Percentiles rank a stretch among this genome's conserved stretches.
Conservation (phyloP, 257 asterid genomes). For the Salvia miltiorrhiza region DNA sequence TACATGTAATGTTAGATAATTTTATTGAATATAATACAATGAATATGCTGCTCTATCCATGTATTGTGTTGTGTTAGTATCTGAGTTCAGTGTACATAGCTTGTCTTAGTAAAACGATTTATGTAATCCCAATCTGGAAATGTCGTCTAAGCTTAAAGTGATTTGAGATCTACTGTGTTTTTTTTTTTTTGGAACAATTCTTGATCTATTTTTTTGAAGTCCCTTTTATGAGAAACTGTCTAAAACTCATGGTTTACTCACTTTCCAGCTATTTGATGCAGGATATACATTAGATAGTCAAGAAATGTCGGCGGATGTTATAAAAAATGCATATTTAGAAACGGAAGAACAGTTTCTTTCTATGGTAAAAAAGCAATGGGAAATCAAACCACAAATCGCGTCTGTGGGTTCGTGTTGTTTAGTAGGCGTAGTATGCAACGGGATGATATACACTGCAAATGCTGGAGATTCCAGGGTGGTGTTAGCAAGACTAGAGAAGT, state of each 20-base stretch:
- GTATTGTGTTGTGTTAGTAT: too few relatives aligned
- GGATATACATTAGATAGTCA: constrained; percentile 53
- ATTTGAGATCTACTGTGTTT: background rate
- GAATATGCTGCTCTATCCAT: background rate
- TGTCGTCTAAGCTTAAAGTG: background rate
- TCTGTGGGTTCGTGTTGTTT: constrained; percentile 88
- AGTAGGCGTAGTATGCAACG: constrained; percentile 66
- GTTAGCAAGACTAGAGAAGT: constrained; percentile 48
- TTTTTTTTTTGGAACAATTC: too few relatives aligned
- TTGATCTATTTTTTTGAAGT: background rate
- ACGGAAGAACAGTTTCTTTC: constrained; percentile 80
- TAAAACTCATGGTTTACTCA: constrained; percentile 31
- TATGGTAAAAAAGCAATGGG: constrained; percentile 66
- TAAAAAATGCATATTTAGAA: constrained; percentile 61
- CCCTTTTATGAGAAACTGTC: constrained; percentile 3
- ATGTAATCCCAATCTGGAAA: background rate
- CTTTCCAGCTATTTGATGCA: constrained; percentile 52
- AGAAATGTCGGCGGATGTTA: constrained; percentile 73
- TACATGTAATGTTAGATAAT: background rate
- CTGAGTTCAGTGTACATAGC: background rate
- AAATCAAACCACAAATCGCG: constrained; percentile 59
- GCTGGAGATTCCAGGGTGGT: constrained; percentile 87
- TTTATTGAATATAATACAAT: background rate
- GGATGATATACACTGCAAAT: constrained; percentile 61
- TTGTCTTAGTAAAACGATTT: background rate